Evolutionary conservation across 768 basidiomycete species (phyloP).

Genomic region (Naganishia randhawae): DNA sequence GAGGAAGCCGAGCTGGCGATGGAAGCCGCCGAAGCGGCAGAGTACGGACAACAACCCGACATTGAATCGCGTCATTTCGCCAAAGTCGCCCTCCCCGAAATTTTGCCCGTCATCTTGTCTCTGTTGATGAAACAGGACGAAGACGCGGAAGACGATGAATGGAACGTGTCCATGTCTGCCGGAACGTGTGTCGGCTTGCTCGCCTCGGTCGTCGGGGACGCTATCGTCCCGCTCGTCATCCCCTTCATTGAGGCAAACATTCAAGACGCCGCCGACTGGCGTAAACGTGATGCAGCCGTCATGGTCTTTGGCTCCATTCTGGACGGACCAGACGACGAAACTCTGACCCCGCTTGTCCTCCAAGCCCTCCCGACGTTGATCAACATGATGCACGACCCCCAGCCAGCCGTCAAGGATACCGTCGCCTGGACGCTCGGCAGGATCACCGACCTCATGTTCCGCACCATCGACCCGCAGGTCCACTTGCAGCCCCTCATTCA

Average conservation of each 20-base stretch:
- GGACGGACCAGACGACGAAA: conserved; percentile 84
- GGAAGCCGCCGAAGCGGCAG: conserved; percentile 89
- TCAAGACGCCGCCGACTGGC: conserved; percentile 79
- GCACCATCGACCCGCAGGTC: conserved; percentile 79
- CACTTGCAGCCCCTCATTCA: conserved; percentile 78
- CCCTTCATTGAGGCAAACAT: conserved; percentile 98
- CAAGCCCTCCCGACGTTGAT: conserved; percentile 92
- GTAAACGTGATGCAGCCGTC: conserved; percentile 89
- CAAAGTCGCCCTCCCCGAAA: conserved; percentile 88
- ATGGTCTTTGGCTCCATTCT: conserved; percentile 98
- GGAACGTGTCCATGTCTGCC: conserved; percentile 97
- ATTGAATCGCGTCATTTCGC: conserved; percentile 86
- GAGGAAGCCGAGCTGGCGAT: conserved; percentile 89
- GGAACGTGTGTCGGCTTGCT: conserved; percentile 84
- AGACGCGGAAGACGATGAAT: conserved; percentile 96
- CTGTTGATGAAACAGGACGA: conserved; percentile 91
- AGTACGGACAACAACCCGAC: conserved; percentile 71
- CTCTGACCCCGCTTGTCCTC: conserved; percentile 83
- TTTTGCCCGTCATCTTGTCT: conserved; percentile 82
- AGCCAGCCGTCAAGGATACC: conserved; percentile 87
- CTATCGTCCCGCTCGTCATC: conserved; percentile 85
- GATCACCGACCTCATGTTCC: conserved; percentile 83
- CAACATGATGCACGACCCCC: conserved; percentile 85
- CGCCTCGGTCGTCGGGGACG: conserved; percentile 83
- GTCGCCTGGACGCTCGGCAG: conserved; percentile 96